Evolutionary conservation across 2,329 filamentous ascomycete genomes (phyloP), one percentile per base, ranked within the genome.

Genomic region (Davidsoniella neocaledoniae): DNA sequence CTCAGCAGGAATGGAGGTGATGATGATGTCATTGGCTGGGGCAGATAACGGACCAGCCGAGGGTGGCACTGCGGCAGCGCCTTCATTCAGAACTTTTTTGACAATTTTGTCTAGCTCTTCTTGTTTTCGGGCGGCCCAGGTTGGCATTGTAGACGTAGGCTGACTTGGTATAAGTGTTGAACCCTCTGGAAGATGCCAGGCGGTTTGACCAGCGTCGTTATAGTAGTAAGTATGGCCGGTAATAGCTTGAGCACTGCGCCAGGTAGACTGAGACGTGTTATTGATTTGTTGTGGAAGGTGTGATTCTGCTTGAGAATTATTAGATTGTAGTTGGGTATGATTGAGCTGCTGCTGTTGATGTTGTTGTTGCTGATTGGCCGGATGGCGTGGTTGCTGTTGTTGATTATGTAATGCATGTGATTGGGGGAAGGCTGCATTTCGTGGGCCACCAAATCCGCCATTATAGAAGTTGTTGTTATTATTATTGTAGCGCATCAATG

Each of bases 171-270:
- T 42, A 12, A 37, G 48, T 17, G 86, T 77, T 45, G 73, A 69
- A 2, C 77, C 84, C 26, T 29, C 26, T 12, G 90, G 91, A 52
- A 79, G 71, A 54, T 79, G 74, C 88, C 90, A 96, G 29, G 85
- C 90, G 4, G 84, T 87, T 46, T 73, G 71, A 17, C 87, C 87
- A 36, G 72, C 74, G 54, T 79, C 77, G 54, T 81, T 86, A 63
- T 95, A 96, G 63, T 87, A 96, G 63, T 96, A 95, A 14, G 75
- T 76, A 49, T 77, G 77, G 1, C 87, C 86, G 44, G 77, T 75
- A 25, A 71, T 65, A 54, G 86, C 81, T 40, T 75, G 79, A 19
- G 86, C 79, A 46, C 81, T 70, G 60, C 83, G 93, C 90, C 90
- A 96, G 37, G 88, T 90, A 88, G 10, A 95, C 70, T 16, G 75